These are phyloP conservation scores for Theileria orientalis DNA, from an alignment of 169 alveolate genomes.

Conservation along the genomic window DNA sequence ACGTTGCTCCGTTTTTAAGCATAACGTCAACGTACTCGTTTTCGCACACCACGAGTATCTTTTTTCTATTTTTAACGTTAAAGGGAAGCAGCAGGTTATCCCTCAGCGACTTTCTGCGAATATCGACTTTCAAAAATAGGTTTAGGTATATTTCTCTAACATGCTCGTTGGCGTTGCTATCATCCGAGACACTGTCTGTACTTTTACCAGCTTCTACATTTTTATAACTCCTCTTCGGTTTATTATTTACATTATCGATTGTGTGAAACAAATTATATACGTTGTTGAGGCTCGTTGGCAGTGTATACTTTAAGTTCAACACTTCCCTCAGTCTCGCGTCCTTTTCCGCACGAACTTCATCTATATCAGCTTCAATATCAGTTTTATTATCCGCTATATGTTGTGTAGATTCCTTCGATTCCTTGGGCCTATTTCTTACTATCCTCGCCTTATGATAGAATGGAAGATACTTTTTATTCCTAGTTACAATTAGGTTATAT, in stretches of 20 bases:
- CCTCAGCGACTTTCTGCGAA: conserved; percentile 39
- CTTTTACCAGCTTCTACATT: too few species aligned
- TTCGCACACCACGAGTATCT: conserved; percentile 62
- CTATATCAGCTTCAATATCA: too few species aligned
- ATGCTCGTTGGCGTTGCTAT: not conserved
- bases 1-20: conserved; percentile 70
- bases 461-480: not conserved
- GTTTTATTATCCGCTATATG: too few species aligned
- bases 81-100: conserved; percentile 55
- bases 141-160: conserved; percentile 9
- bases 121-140: conserved; percentile 48
- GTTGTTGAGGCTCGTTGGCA: not conserved
- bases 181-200: too few species aligned
- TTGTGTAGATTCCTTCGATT: too few species aligned
- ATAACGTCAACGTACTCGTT: conserved; percentile 45
- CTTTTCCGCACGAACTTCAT: too few species aligned
- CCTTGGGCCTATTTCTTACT: too few species aligned
- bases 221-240: not conserved
- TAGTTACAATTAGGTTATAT: too few species aligned
- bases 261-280: not conserved
- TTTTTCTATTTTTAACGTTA: conserved; percentile 44
- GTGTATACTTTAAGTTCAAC: not conserved
- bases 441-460: too few species aligned
- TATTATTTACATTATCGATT: not conserved
- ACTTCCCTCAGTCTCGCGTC: too few species aligned